Base-by-base conservation (phyloP, 805 yeast genomes). In the Candida loeiensis region DNA sequence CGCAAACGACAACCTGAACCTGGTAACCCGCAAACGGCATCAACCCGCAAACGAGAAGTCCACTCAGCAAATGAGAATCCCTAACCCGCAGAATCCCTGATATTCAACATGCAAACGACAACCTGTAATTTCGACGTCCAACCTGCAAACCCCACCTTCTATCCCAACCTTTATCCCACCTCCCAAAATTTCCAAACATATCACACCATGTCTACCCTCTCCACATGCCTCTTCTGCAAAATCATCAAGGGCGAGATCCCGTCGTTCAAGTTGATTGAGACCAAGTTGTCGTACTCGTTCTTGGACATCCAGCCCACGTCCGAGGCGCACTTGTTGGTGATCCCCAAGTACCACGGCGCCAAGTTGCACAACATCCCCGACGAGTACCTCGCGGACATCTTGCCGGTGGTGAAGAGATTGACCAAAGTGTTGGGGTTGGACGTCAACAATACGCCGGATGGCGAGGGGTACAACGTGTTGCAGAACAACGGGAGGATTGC, bases 231-330 rank as follows among this genome's bases (percentile, higher is more conserved):
- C 54, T 91, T 91, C 59, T 91, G 98, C 72, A 88, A 90, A 56
- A 91, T 91, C 63, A 81, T 91, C 69, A 88, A 88, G 58, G 95
- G 96, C 41, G 97, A 93, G 54, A 93, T 91, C 56, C 99, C 99
- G 24, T 85, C 95, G 2, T 79, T 87, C 71, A 93, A 91, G 62
- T 66, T 91, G 46, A 74, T 85, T 54, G 99, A 91, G 63, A 87
- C 97, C n/a, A 73, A 82, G 44, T 73, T 76, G 53, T 65, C 87
- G 2, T 86, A 74, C 56, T 87, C 98, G 0, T 93, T 91, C 61
- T 71, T 93, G 54, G 99, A 91, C 56, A 90, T 91, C 56, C 93
- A 88, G 52, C 98, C 99, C 46, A 85, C 91, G 13, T 71, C 95
- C 7, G 77, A 79, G 54, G 96, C 95, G 19, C 99, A 91, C 60